phyloP scores from a whole-genome alignment of 176 grass and related monocot genomes.

The maize (Zea mays) region DNA sequence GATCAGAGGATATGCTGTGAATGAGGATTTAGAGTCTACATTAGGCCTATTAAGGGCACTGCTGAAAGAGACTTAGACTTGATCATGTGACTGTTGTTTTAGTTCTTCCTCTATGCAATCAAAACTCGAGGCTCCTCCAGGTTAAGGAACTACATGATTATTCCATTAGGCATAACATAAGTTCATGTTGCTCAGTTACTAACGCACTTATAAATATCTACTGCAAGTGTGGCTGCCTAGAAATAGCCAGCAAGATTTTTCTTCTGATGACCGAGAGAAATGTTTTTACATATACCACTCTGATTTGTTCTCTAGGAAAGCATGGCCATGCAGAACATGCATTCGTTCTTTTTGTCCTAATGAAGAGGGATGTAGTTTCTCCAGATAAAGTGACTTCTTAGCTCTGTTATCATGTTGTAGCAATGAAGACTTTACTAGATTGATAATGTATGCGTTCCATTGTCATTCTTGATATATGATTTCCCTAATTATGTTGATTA shows the following conservation, averaged over 20 bases:
- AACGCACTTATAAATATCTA: constrained; percentile 74
- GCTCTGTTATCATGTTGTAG: constrained; percentile 65
- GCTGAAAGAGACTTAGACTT: constrained; percentile 41
- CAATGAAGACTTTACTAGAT: constrained; percentile 58
- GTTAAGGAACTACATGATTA: constrained; percentile 60
- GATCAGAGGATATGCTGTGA: constrained; percentile 44
- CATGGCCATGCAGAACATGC: constrained; percentile 51
- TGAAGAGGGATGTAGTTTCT: constrained; percentile 44
- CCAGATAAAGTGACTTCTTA: constrained; percentile 81
- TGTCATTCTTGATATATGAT: too few relatives aligned
- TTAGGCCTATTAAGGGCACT: constrained; percentile 36
- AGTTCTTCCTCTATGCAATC: constrained; percentile 58
- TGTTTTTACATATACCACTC: constrained; percentile 58
- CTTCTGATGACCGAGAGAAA: constrained; percentile 38
- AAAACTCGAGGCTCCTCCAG: constrained; percentile 40
- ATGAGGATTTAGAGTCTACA: constrained; percentile 51
- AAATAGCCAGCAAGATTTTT: constrained; percentile 42
- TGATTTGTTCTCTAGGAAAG: constrained; percentile 69
- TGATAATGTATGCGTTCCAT: too few relatives aligned
- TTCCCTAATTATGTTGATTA: too few relatives aligned
- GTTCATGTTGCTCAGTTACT: constrained; percentile 52
- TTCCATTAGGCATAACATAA: constrained; percentile 34
- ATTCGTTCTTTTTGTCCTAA: constrained; percentile 45
- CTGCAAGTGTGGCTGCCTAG: constrained; percentile 61
- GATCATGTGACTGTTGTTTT: constrained; percentile 58